phyloP scores from a whole-genome alignment of 1,139 yeast species.

The Taiozyma sp. region DNA sequence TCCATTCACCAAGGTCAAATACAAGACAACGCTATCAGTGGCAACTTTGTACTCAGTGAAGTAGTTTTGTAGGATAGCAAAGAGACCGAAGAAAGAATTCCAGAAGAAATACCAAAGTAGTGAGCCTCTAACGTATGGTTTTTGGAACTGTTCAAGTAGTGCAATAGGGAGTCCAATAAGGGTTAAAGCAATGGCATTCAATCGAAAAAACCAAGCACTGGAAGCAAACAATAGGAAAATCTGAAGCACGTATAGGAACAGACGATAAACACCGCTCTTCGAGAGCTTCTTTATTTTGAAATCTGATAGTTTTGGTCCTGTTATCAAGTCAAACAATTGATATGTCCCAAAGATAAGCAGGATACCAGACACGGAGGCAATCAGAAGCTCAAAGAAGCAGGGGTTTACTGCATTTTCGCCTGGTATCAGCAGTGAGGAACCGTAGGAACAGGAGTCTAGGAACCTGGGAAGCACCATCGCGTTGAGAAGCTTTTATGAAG shows the following conservation, averaged over 20 bases:
- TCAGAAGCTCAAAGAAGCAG: slow-evolving; percentile 39
- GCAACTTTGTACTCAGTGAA: slow-evolving; percentile 24
- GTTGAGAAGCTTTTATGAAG: neutral
- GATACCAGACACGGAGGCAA: slow-evolving; percentile 20
- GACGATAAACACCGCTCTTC: slow-evolving; percentile 31
- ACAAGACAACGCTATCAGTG: slow-evolving; percentile 20
- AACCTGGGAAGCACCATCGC: neutral
- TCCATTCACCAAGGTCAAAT: slow-evolving; percentile 27
- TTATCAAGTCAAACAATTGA: slow-evolving; percentile 24
- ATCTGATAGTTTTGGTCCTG: slow-evolving; percentile 14
- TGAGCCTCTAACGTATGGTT: slow-evolving; percentile 28
- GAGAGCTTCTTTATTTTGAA: slow-evolving; percentile 23
- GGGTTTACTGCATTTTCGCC: slow-evolving; percentile 51
- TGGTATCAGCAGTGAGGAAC: slow-evolving; percentile 10
- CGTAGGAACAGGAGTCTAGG: slow-evolving; percentile 4
- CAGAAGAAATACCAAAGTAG: slow-evolving; percentile 27
- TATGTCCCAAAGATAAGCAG: slow-evolving; percentile 27
- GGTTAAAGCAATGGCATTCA: slow-evolving; percentile 22
- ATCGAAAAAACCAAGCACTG: slow-evolving; percentile 8
- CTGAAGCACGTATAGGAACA: slow-evolving; percentile 31
- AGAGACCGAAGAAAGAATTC: slow-evolving; percentile 13
- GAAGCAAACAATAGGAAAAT: slow-evolving; percentile 21
- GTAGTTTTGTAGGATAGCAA: slow-evolving; percentile 25
- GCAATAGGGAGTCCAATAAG: slow-evolving; percentile 29
- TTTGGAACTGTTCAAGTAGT: slow-evolving; percentile 27